Evolutionary conservation across 1,139 yeast species (phyloP), one percentile per base, ranked within the genome.

Genomic region (Yamadazyma triangularis): DNA sequence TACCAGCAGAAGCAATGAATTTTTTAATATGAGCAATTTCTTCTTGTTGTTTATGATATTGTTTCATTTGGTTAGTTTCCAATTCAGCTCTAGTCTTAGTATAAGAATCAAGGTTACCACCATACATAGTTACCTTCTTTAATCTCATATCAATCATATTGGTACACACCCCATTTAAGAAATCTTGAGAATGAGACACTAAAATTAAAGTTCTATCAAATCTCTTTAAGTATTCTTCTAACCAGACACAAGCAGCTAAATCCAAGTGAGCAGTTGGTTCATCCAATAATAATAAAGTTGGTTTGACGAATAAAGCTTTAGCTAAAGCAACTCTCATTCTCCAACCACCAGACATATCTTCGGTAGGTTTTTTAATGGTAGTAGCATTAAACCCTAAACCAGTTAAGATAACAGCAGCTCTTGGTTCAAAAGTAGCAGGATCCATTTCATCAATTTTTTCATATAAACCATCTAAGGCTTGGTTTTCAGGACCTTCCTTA

Each of bases 201-300:
- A 91, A 73, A 32, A 91, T 91, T 63, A 93, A 77, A 42, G 88
- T 89, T 61, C 94, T 79, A 64, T 89, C 96, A 61, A 82, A 91
- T 60, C 89, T 75, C 73, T 88, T 89, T 56, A 91, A 77, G 66
- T 91, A 91, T 69, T 89, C 97, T 76, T 91, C 99, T 63, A 91
- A 77, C 98, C 98, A 91, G 55, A 93, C 98, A 82, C 97, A 91
- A 39, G 98, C 98, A 62, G 91, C 96, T 59, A 93, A 77, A 72
- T 91, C 99, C 77, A 91, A 85, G 68, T 91, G 98, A 41, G 98
- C 98, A 48, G 99, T 93, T 53, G 99, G 99, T 62, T 91, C 98
- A 71, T 91, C 99, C 58, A 86, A 74, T 49, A 86, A 70, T 51
- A 86, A 70, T 49, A 86, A 64, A 33, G 94, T 83, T 53, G 95